phyloP scores from a whole-genome alignment of 23 red algal genomes.

The Gracilaria gracilis region DNA sequence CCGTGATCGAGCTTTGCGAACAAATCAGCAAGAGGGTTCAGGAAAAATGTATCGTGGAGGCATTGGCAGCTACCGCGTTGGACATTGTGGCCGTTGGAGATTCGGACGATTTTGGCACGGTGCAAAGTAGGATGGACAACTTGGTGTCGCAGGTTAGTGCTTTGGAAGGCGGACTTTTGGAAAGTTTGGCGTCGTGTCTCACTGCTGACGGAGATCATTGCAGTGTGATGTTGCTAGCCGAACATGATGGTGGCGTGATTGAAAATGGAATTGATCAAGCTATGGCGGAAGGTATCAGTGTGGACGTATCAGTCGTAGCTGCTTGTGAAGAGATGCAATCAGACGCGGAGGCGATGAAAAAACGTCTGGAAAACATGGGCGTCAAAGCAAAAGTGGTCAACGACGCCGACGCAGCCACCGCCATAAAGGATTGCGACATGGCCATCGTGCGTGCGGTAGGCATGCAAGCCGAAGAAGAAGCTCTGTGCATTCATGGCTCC shows the following conservation, averaged over 20 bases:
- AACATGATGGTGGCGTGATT: conserved; percentile 16
- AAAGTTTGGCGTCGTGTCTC: conserved; percentile 6
- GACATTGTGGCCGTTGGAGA: conserved; percentile 44
- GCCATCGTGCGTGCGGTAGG: conserved; percentile 41
- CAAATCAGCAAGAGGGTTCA: conserved; percentile 19
- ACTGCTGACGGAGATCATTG: conserved; percentile 9
- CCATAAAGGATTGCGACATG: conserved; percentile 8
- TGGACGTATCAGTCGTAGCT: conserved; percentile 40
- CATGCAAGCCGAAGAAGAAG: conserved; percentile 44
- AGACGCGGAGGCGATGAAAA: neutral
- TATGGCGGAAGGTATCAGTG: conserved; percentile 3
- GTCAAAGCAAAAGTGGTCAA: neutral
- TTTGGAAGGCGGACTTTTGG: conserved; percentile 21
- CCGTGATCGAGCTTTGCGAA: conserved; percentile 45
- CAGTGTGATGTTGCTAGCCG: conserved; percentile 35
- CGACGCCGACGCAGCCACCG: conserved; percentile 20
- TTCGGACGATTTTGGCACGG: conserved; percentile 36
- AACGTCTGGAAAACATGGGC: conserved; percentile 2
- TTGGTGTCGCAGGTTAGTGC: conserved; percentile 13
- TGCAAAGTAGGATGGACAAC: conserved; percentile 16
- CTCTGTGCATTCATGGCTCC: conserved; percentile 26
- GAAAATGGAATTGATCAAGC: conserved; percentile 43
- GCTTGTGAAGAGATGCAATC: conserved; percentile 12
- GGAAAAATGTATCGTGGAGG: conserved; percentile 48
- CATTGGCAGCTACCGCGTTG: conserved; percentile 28